Base-by-base conservation (phyloP, 371 early-diverging fungal species). In the Syncephalastrum contaminatum region DNA sequence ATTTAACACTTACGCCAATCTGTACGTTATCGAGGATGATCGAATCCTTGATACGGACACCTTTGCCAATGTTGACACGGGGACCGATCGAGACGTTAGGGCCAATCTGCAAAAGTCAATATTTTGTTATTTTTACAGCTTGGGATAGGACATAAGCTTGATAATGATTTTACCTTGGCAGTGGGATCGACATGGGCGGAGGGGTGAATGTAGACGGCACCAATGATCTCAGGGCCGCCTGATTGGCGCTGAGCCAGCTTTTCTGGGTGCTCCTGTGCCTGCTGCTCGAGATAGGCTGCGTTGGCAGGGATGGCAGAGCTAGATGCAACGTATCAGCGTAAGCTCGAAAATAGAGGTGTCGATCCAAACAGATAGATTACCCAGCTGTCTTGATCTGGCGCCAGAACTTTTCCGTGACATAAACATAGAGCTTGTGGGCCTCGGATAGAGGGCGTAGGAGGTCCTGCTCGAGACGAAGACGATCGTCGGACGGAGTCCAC, bases 81-180 rank as follows among this genome's bases (percentile, higher is more conserved):
- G 95, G 91, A 42, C 95, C 98, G 59, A 97, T 91, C n/a, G 90
- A 89, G 5, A 96, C 96, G 72, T 97, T 95, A 43, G 96, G 97
- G 2, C 97, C 96, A 56, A 99, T 87, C 82, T 87, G 63, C 36
- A n/a, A 18, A 48, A 48, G 18, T 15, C 21, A 30, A 47, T 2
- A 14, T 39, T 14, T n/a, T 14, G 19, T 51, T 51, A 14, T 20
- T 30, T 24, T 15, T n/a, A 6, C 43, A 19, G 22, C 20, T 30
- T 8, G 10, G 10, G 0, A 8, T 10, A 8, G 4, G 21, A 15
- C 15, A 10, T 18, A 18, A 7, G 16, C 3, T 18, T 27, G 15
- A 3, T 16, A 30, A 30, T 10, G 36, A 30, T 30, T 2, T 51
- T 75, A 88, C 86, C 77, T 92, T 93, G 41, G 96, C 95, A n/a